Base-by-base conservation (phyloP, 345 rosid species). In the Reutealis trisperma region DNA sequence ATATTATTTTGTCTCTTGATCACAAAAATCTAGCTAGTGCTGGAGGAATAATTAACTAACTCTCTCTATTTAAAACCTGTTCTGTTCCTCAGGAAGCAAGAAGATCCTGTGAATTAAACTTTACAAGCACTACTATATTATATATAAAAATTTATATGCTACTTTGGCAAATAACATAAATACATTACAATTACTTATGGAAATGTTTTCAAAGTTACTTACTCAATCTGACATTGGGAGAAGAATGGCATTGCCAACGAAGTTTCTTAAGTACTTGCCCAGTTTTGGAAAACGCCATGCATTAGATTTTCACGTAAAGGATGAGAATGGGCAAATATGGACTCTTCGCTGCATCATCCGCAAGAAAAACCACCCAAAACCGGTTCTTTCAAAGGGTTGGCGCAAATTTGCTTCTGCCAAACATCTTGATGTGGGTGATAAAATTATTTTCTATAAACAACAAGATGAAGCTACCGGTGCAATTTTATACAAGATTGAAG, bases 161-260 rank as follows among this genome's bases (percentile, higher is more conserved):
- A 27, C 30, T 27, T 27, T 27, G 30, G 30, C 30, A 27, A 27
- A 27, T 1, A 27, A 27, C n/a, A n/a, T 27, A 27, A 27, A 27
- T 27, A 27, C 1, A 27, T 27, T 27, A 27, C 30, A 27, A 0
- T 27, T 27, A 27, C 30, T 27, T 14, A 62, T 62, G 66, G 66
- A 34, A 62, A 62, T 62, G 15, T 45, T 73, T 62, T 60, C 76
- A 0, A 73, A 73, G 47, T 13, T 42, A 44, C 76, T 73, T 1
- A 41, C 76, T 5, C 44, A 73, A 25, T 42, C 57, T 4, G 76
- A 73, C 58, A 32, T 73, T 2, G 24, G 18, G 44, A 73, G 44
- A 16, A 24, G 57, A 44, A 18, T 73, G 42, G 15, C 76, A 22
- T 5, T 73, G n/a, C 67, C 76, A 63, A 7, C 67, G 5, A 24